Percentiles rank a stretch among this genome's conserved stretches.
Evolutionary conservation across 371 early-diverging fungal genomes (phyloP).

Genomic region (Syncephalastrum monosporum): DNA sequence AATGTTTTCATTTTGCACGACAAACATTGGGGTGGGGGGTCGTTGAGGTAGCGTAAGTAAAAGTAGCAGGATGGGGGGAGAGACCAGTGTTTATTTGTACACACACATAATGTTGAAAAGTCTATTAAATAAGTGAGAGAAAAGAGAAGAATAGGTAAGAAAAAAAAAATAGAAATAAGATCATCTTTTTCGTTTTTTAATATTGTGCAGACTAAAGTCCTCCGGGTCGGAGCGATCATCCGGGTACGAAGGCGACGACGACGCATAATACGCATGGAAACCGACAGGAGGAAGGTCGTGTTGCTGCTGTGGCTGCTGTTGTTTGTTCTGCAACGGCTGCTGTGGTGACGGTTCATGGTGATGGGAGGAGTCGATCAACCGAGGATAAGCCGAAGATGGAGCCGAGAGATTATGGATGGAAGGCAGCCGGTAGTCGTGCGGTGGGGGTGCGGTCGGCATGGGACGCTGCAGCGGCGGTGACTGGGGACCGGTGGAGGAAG

Average conservation of each 20-base stretch:
- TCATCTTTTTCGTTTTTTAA: constrained; percentile 30
- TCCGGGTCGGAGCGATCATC: constrained; percentile 10
- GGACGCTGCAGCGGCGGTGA: constrained; percentile 10
- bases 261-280: constrained; percentile 24
- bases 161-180: neutral
- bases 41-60: too few species aligned
- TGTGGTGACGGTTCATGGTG: constrained; percentile 17
- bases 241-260: constrained; percentile 6
- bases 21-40: too few species aligned
- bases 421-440: constrained; percentile 29
- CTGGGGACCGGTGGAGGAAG: too few species aligned
- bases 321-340: too few species aligned
- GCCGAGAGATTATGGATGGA: constrained; percentile 38
- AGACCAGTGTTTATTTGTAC: too few species aligned
- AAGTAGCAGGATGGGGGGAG: too few species aligned
- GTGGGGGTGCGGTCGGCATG: constrained; percentile 8
- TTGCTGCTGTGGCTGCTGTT: constrained; percentile 6
- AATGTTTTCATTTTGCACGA: too few species aligned
- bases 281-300: constrained; percentile 27
- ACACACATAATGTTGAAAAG: neutral
- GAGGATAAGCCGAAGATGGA: constrained; percentile 17
- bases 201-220: constrained; percentile 15
- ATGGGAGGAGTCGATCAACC: constrained; percentile 8
- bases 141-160: neutral
- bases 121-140: constrained; percentile 3